phyloP scores from a whole-genome alignment of 169 alveolate species.

The Amoebophrya sp. region DNA sequence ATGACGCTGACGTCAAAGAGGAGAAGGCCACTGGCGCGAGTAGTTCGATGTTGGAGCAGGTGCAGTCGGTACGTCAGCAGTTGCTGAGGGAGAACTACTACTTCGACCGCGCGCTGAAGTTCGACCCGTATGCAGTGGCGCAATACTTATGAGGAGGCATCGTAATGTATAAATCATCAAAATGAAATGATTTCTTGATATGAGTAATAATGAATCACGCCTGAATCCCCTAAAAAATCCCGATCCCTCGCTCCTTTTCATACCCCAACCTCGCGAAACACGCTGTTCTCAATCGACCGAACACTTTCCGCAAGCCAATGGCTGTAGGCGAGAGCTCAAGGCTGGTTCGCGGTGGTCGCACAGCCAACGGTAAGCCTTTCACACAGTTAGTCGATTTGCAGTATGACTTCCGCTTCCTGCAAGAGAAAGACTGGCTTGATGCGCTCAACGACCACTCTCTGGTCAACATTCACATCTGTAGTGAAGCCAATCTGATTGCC shows the following conservation, averaged over 20 bases:
- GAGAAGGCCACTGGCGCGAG: background rate
- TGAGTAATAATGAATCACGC: no score
- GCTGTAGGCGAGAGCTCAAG: background rate
- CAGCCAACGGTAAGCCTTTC: background rate
- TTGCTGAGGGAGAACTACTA: background rate
- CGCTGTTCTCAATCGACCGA: background rate
- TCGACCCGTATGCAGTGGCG: background rate
- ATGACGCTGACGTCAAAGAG: background rate
- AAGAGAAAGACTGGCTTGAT: background rate
- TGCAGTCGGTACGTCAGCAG: background rate
- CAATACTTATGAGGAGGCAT: no score
- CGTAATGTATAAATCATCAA: no score
- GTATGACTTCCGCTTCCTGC: background rate
- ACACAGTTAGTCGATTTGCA: background rate
- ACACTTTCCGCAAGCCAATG: background rate
- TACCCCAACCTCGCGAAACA: no score
- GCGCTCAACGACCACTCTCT: slow-evolving; percentile 1
- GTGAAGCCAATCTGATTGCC: background rate
- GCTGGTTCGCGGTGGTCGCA: background rate
- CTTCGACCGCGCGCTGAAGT: slow-evolving; percentile 23
- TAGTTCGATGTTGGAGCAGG: background rate
- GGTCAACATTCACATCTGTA: background rate
- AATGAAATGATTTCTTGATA: no score
- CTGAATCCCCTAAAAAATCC: no score
- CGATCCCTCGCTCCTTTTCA: no score